Conservation (phyloP, 257 asterid genomes). For the Jacaranda mimosifolia region DNA sequence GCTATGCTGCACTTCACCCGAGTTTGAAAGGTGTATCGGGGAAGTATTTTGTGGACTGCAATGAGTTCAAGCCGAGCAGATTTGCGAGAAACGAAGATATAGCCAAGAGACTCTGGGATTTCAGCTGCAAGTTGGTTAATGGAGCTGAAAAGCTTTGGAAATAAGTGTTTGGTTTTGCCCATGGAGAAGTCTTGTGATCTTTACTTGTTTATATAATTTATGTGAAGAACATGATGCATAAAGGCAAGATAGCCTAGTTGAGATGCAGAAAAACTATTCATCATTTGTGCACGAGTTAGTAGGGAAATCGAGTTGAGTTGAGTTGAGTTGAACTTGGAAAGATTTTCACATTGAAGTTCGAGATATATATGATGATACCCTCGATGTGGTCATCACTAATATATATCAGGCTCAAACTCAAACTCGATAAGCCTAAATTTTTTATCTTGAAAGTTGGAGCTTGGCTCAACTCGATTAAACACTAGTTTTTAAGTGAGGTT, state of each 20-base stretch:
- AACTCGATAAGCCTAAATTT: too few species aligned
- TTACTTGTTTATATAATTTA: neutral
- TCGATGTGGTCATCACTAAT: too few species aligned
- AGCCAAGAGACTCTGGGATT: constrained; percentile 65
- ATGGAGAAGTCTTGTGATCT: neutral
- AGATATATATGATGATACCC: too few species aligned
- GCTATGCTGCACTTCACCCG: constrained; percentile 69
- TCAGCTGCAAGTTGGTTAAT: constrained; percentile 52
- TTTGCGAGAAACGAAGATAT: constrained; percentile 44
- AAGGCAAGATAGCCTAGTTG: constrained; percentile 1
- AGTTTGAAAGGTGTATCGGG: constrained; percentile 59
- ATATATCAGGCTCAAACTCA: too few species aligned
- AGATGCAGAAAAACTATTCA: neutral
- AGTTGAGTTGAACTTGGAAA: too few species aligned
- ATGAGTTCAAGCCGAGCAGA: constrained; percentile 45
- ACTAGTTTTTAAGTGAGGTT: too few species aligned
- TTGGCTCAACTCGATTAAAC: too few species aligned
- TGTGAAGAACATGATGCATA: constrained; percentile 8
- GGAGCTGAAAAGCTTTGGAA: constrained; percentile 37
- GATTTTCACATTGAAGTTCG: too few species aligned
- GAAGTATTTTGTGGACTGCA: constrained; percentile 64
- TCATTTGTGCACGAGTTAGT: neutral
- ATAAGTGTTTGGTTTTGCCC: neutral
- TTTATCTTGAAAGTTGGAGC: too few species aligned
- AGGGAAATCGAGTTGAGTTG: too few species aligned